Conservation (phyloP, 2,329 filamentous ascomycete genomes). For the Magnaporthiopsis rhizophila region DNA sequence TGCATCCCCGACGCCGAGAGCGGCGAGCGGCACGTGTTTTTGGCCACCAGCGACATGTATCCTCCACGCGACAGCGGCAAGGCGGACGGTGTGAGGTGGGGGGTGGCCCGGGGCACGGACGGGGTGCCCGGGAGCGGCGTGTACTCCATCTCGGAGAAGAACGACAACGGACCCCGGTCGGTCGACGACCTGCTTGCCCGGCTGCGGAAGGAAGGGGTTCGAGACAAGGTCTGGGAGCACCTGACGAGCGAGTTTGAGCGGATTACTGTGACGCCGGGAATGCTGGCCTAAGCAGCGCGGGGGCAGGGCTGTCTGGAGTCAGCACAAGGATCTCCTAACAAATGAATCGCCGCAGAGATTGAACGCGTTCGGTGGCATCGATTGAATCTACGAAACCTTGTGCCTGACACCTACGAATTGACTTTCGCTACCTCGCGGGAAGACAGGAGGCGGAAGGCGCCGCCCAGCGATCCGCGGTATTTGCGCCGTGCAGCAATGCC, state of each 20-base stretch:
- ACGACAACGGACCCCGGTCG: slow-evolving; percentile 21
- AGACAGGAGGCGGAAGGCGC: no score
- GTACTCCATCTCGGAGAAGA: slow-evolving; percentile 27
- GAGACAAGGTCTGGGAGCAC: slow-evolving; percentile 27
- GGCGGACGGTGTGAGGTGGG: slow-evolving; percentile 18
- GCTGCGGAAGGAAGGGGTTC: slow-evolving; percentile 20
- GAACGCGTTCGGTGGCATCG: no score
- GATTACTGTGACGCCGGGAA: slow-evolving; percentile 16
- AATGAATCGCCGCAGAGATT: no score
- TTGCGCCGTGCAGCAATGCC: no score
- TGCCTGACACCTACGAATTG: no score
- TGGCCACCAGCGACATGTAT: slow-evolving; percentile 27
- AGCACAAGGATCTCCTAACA: not conserved
- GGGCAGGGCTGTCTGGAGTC: not conserved
- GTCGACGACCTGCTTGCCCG: slow-evolving; percentile 19
- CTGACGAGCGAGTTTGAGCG: slow-evolving; percentile 27
- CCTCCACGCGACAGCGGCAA: slow-evolving; percentile 16
- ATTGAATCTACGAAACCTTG: no score
- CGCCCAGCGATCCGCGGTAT: no score
- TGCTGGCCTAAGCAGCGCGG: not conserved
- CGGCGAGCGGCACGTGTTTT: slow-evolving; percentile 30
- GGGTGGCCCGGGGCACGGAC: slow-evolving; percentile 21
- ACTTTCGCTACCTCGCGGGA: no score
- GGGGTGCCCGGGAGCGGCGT: slow-evolving; percentile 27
- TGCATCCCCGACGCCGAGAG: slow-evolving; percentile 21